A percentile compares a stretch with the other conserved stretches of the same genome.
Conservation (phyloP, 768 basidiomycete species). For the Boletus speciosus region DNA sequence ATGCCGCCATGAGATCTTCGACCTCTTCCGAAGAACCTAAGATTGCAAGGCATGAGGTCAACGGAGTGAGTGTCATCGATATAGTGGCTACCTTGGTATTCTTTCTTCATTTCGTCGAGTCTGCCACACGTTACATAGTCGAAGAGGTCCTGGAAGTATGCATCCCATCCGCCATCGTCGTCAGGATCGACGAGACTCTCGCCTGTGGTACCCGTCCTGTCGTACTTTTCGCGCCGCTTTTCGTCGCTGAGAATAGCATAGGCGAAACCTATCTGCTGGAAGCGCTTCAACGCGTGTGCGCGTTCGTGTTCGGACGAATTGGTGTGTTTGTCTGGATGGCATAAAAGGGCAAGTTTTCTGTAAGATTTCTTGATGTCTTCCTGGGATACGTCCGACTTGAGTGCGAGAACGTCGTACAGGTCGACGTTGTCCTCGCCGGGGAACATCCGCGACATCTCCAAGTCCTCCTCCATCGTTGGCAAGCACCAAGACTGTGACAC, state of each 20-base stretch:
- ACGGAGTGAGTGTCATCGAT: neutral
- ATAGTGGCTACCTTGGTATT: conserved; percentile 70
- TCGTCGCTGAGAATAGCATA: conserved; percentile 86
- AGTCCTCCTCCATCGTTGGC: conserved; percentile 64
- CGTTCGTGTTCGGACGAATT: conserved; percentile 55
- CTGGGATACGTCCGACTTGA: conserved; percentile 49
- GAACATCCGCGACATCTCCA: conserved; percentile 67
- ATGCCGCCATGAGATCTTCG: conserved; percentile 74
- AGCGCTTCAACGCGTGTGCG: conserved; percentile 68
- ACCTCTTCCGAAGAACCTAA: conserved; percentile 84
- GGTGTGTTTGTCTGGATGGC: conserved; percentile 91
- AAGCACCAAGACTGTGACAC: neutral
- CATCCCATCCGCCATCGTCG: conserved; percentile 85
- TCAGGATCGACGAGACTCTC: conserved; percentile 70
- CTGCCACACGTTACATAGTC: conserved; percentile 81
- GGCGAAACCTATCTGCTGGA: conserved; percentile 92
- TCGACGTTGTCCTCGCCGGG: conserved; percentile 67
- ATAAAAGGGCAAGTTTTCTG: conserved; percentile 72
- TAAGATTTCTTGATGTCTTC: conserved; percentile 84
- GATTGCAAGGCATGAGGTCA: neutral
- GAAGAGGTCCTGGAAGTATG: conserved; percentile 90
- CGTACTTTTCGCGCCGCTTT: conserved; percentile 72
- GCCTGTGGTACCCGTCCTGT: conserved; percentile 80
- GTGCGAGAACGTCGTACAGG: conserved; percentile 70
- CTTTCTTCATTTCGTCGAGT: conserved; percentile 90